These are phyloP conservation scores for Paraleonurus japonicus DNA, from an alignment of 257 asterid species.

Conservation along the genomic window DNA sequence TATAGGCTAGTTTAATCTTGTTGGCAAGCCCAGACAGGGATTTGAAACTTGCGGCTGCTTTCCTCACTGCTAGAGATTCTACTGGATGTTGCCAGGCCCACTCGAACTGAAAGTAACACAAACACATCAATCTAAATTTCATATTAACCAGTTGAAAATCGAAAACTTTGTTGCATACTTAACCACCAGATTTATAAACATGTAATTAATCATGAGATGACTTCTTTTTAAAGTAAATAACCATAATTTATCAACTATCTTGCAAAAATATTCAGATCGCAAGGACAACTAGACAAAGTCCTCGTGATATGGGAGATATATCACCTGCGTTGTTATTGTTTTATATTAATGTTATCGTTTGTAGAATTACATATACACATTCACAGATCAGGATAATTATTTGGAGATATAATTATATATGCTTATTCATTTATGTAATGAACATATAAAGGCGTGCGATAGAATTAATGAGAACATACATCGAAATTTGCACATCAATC, in stretches of 20 bases:
- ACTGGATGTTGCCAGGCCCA: conserved; percentile 99
- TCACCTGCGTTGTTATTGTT: no score
- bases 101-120: conserved; percentile 62
- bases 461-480: neutral
- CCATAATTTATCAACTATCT: neutral
- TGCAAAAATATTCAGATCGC: neutral
- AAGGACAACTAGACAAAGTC: neutral
- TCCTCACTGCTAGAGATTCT: conserved; percentile 81
- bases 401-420: neutral
- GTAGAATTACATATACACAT: neutral
- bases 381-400: neutral
- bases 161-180: neutral
- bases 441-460: neutral
- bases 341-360: neutral
- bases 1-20: conserved; percentile 78
- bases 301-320: neutral
- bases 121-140: neutral
- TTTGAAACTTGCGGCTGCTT: conserved; percentile 66
- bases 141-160: neutral
- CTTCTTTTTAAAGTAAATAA: neutral
- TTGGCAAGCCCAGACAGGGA: conserved; percentile 77
- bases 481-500: neutral
- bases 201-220: neutral
- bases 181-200: neutral
- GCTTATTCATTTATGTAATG: neutral